phyloP scores from a whole-genome alignment of 2,329 filamentous ascomycete genomes.

The Alternaria angustiovoidea region DNA sequence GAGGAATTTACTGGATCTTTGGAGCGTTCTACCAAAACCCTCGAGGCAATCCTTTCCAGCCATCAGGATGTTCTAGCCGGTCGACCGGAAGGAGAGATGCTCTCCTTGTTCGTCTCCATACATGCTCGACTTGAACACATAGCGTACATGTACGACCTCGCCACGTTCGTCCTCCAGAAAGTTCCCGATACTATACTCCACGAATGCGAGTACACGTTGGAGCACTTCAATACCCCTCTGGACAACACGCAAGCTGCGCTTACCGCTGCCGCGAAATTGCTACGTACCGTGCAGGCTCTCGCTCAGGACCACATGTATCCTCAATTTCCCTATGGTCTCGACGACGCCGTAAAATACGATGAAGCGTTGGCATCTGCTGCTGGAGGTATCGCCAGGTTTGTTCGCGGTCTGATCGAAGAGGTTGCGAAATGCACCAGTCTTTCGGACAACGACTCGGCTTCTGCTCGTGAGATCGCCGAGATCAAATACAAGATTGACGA shows the following conservation, averaged over 20 bases:
- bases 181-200: slow-evolving; percentile 9
- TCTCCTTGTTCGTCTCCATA: slow-evolving; percentile 31
- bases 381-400: slow-evolving; percentile 21
- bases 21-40: slow-evolving; percentile 58
- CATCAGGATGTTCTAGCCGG: slow-evolving; percentile 24
- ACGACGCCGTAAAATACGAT: slow-evolving; percentile 32
- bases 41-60: slow-evolving; percentile 25
- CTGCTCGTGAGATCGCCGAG: slow-evolving; percentile 3
- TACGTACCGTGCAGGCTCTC: slow-evolving; percentile 32
- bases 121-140: slow-evolving; percentile 33
- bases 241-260: slow-evolving; percentile 26
- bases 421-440: slow-evolving; percentile 15
- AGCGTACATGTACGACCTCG: slow-evolving; percentile 27
- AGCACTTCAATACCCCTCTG: slow-evolving; percentile 26
- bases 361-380: slow-evolving; percentile 26
- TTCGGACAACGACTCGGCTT: slow-evolving; percentile 11
- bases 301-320: slow-evolving; percentile 41
- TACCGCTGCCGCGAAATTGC: slow-evolving; percentile 29
- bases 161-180: slow-evolving; percentile 21
- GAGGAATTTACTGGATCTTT: slow-evolving; percentile 82
- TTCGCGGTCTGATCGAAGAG: slow-evolving; percentile 22
- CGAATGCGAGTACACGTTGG: slow-evolving; percentile 54
- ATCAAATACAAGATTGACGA: slow-evolving; percentile 13
- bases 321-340: slow-evolving; percentile 28
- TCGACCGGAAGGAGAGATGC: slow-evolving; percentile 38